Evolutionary conservation across 2,329 filamentous ascomycete species (phyloP).

Genomic region (Cladophialophora yegresii): DNA sequence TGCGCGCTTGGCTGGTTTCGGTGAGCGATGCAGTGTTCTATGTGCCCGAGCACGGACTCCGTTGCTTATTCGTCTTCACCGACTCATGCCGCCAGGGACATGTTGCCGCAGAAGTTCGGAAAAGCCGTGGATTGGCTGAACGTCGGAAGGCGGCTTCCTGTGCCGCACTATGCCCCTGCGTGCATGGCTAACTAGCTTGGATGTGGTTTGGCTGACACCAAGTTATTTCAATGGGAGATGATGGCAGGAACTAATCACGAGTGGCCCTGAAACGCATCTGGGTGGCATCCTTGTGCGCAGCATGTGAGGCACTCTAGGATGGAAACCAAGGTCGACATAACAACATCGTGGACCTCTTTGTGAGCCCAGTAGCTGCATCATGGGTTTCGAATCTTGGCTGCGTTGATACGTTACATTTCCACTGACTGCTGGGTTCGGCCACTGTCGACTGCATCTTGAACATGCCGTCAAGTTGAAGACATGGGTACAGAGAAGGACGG

Average conservation of each 20-base stretch:
- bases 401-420: neutral
- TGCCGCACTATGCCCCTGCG: neutral
- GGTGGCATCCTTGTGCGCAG: neutral
- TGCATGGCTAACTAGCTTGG: neutral
- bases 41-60: neutral
- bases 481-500: neutral
- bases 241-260: neutral
- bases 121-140: neutral
- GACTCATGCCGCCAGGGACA: neutral
- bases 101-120: neutral
- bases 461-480: neutral
- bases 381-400: neutral
- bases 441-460: neutral
- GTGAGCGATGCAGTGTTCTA: neutral
- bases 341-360: neutral
- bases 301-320: neutral
- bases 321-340: neutral
- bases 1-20: neutral
- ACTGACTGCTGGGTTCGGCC: neutral
- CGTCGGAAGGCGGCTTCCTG: neutral
- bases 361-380: neutral
- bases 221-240: neutral
- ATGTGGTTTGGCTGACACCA: neutral
- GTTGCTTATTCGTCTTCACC: neutral
- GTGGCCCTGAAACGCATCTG: neutral